A percentile compares a stretch with the other conserved stretches of the same genome.
Conservation (phyloP, 139 green algal genomes). For the Desmodesmus armatus region DNA sequence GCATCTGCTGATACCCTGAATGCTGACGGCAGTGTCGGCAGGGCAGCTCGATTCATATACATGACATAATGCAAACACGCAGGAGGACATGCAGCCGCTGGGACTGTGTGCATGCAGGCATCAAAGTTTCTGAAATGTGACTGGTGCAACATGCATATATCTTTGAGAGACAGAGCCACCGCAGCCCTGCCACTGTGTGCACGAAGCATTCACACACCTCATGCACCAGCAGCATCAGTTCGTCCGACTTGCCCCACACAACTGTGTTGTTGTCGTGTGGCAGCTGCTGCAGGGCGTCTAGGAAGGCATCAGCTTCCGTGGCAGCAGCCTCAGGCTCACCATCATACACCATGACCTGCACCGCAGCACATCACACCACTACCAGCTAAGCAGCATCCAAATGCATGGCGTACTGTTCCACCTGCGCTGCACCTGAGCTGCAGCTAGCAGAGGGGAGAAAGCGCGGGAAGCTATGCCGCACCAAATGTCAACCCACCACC, state of each 20-base stretch:
- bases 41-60: neutral
- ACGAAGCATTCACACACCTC: constrained; percentile 36
- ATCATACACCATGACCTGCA: no score
- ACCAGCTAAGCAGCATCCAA: no score
- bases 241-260: constrained; percentile 61
- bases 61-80: neutral
- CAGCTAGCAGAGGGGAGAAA: no score
- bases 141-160: neutral
- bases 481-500: no score
- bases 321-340: no score
- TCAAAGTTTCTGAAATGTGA: neutral
- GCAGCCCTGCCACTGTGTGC: constrained; percentile 18
- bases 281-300: constrained; percentile 22
- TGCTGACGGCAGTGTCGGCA: no score
- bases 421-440: no score
- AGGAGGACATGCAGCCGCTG: neutral
- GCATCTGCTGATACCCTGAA: no score
- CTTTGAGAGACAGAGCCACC: neutral
- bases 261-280: constrained; percentile 37
- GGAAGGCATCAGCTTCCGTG: no score
- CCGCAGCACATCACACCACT: no score
- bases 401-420: no score
- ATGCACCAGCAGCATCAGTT: constrained; percentile 42
- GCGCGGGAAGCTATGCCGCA: no score
- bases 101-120: neutral